Percentiles rank a stretch among this genome's conserved stretches.
These are phyloP conservation scores for Wallacemonas rigidus DNA, from an alignment of 208 protist genomes.

Conservation along the genomic window DNA sequence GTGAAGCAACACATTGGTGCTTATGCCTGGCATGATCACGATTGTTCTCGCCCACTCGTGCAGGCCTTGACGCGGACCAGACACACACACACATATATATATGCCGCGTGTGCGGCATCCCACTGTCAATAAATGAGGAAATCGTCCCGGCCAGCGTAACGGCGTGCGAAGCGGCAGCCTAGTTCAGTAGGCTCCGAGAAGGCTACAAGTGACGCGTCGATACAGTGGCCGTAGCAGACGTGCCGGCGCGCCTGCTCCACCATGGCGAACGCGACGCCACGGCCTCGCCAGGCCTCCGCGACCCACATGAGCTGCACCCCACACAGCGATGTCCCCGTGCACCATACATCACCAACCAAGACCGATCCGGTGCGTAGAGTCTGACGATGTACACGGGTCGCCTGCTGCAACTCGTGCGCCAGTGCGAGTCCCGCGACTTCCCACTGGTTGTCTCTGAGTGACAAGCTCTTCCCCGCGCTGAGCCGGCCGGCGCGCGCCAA, in stretches of 20 bases:
- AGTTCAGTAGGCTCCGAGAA: conserved; percentile 64
- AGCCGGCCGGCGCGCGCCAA: conserved; percentile 1
- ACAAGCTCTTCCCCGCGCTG: background rate
- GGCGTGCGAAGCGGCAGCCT: conserved; percentile 46
- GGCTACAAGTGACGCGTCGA: conserved; percentile 46
- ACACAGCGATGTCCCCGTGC: conserved; percentile 44
- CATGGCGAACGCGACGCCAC: conserved; percentile 38
- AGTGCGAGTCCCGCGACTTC: conserved; percentile 28
- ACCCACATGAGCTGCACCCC: conserved; percentile 71
- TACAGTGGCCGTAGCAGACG: conserved; percentile 58
- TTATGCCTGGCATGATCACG: too few relatives aligned
- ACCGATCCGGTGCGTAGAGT: background rate
- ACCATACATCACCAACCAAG: conserved; percentile 34
- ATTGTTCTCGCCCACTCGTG: background rate
- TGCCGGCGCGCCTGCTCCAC: conserved; percentile 34
- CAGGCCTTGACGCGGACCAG: background rate
- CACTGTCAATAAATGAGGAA: conserved; percentile 35
- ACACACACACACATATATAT: conserved; percentile 4
- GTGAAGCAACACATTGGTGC: too few relatives aligned
- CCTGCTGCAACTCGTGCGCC: conserved; percentile 22
- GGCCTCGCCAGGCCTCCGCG: conserved; percentile 22
- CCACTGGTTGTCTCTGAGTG: too few relatives aligned
- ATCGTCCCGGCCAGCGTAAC: conserved; percentile 44
- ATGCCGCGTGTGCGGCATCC: background rate
- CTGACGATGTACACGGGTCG: conserved; percentile 18